Percentiles rank a stretch among this genome's conserved stretches.
These are phyloP conservation scores for Aureobasidium mangrovei DNA, from an alignment of 2,329 filamentous ascomycete genomes.

Conservation along the genomic window DNA sequence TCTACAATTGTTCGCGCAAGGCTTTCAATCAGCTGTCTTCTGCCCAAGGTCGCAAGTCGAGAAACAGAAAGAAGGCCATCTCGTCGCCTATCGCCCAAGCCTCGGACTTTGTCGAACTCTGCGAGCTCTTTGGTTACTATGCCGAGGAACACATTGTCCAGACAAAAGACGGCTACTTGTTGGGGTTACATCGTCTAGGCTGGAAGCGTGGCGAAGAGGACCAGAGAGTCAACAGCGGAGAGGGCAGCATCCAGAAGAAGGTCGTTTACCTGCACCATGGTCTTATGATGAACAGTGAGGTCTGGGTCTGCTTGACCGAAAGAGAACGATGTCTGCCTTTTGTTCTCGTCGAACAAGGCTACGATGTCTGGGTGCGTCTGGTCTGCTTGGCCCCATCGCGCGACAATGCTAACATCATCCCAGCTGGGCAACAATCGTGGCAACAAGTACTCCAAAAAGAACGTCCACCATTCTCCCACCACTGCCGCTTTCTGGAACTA, in stretches of 20 bases:
- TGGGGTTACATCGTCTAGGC: conserved; percentile 80
- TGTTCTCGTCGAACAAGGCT: conserved; percentile 77
- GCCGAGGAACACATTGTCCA: conserved; percentile 95
- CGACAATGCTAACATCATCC: conserved; percentile 18
- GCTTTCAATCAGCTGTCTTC: conserved; percentile 74
- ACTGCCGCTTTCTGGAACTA: conserved; percentile 88
- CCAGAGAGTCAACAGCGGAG: conserved; percentile 64
- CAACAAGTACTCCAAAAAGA: conserved; percentile 99
- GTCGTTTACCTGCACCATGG: conserved; percentile 94
- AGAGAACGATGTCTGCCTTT: conserved; percentile 81
- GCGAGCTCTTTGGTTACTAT: conserved; percentile 80
- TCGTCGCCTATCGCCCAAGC: conserved; percentile 64
- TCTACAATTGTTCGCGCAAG: conserved; percentile 71
- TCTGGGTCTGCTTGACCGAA: conserved; percentile 91
- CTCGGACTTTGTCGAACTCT: conserved; percentile 89
- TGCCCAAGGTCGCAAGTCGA: conserved; percentile 57
- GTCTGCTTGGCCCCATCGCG: background rate
- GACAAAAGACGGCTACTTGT: conserved; percentile 85
- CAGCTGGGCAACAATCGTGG: conserved; percentile 93
- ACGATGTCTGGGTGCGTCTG: conserved; percentile 77
- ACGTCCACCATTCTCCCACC: conserved; percentile 63
- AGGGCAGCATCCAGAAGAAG: conserved; percentile 62
- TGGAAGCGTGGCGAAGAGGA: conserved; percentile 76
- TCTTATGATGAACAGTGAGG: conserved; percentile 96
- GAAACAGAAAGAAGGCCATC: conserved; percentile 53